A percentile compares a stretch with the other conserved stretches of the same genome.
Conservation (phyloP, 2,329 filamentous ascomycete species). For the Alternaria alternata region DNA sequence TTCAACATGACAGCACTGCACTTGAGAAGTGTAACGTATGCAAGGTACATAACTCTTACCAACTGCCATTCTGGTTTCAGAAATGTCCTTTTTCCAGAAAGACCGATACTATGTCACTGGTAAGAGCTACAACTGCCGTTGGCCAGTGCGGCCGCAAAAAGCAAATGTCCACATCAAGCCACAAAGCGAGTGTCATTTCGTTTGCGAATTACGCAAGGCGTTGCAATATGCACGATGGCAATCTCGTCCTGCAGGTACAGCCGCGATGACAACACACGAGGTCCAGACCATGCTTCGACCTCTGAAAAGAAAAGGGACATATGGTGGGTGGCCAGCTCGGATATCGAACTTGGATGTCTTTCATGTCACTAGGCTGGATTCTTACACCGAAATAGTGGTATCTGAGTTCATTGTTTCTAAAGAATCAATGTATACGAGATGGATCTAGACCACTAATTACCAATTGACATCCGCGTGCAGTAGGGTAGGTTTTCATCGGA, state of each 20-base stretch:
- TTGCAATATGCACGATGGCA: conserved; percentile 2
- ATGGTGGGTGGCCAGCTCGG: neutral
- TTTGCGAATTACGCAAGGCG: neutral
- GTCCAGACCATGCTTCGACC: neutral
- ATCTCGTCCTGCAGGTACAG: conserved; percentile 3
- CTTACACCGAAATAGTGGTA: neutral
- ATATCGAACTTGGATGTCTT: neutral
- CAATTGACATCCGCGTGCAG: neutral
- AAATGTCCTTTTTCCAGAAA: neutral
- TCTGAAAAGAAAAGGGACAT: neutral
- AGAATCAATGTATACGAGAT: neutral
- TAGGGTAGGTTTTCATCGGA: neutral
- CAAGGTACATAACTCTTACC: neutral
- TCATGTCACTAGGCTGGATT: neutral
- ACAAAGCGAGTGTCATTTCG: neutral
- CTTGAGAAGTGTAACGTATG: neutral
- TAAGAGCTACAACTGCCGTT: neutral
- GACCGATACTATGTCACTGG: neutral
- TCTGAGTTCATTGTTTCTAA: neutral
- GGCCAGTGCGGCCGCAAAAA: neutral
- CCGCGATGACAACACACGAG: neutral
- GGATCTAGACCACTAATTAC: neutral
- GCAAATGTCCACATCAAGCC: neutral
- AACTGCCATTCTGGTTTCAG: neutral
- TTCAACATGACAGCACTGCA: neutral